phyloP scores from a whole-genome alignment of 2,329 filamentous ascomycete genomes.

The Zasmidium citrigriseum region DNA sequence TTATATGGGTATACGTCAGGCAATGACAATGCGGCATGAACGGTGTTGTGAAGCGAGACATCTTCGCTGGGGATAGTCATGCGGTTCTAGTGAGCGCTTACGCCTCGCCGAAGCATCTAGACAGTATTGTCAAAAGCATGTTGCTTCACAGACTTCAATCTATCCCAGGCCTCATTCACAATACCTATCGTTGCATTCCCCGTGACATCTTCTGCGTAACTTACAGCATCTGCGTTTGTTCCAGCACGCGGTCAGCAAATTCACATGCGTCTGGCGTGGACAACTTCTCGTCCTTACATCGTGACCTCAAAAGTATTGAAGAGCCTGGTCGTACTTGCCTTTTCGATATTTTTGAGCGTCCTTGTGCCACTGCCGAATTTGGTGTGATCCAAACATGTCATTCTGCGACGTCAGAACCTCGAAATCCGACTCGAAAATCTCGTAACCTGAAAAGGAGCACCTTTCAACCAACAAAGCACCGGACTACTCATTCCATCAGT shows the following conservation, averaged over 20 bases:
- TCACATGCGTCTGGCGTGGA: no score
- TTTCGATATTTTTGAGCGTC: no score
- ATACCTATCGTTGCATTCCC: no score
- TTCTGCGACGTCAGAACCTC: no score
- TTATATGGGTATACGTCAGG: constrained; percentile 24
- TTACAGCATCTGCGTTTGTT: no score
- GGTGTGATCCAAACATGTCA: no score
- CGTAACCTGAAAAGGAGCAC: background rate
- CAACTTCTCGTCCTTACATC: no score
- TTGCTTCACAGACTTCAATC: background rate
- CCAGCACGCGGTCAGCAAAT: no score
- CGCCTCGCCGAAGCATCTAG: constrained; percentile 25
- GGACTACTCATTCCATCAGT: background rate
- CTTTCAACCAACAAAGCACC: background rate
- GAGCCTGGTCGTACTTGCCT: no score
- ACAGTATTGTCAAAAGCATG: constrained; percentile 21
- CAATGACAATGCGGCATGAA: constrained; percentile 26
- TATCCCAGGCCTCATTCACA: background rate
- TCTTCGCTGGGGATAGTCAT: constrained; percentile 26
- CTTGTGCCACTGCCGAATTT: no score
- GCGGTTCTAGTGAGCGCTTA: constrained; percentile 22
- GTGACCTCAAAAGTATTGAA: no score
- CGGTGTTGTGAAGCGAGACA: constrained; percentile 26
- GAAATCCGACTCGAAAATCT: background rate
- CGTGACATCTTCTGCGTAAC: no score